phyloP scores from a whole-genome alignment of 2,329 filamentous ascomycete species.

The Penicillium sp. region DNA sequence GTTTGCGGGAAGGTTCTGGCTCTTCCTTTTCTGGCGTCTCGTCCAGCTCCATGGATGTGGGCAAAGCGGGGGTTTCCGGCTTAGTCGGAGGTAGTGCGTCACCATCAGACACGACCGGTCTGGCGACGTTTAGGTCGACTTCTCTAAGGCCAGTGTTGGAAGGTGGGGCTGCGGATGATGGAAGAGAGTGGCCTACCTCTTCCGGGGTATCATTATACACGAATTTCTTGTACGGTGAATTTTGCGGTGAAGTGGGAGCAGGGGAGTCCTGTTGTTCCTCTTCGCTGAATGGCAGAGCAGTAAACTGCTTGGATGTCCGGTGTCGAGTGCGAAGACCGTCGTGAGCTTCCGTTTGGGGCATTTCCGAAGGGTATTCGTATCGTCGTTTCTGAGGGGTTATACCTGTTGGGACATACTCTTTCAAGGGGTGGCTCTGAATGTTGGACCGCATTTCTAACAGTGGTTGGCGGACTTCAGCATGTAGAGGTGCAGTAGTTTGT shows the following conservation, averaged over 20 bases:
- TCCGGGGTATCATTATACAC: constrained; percentile 51
- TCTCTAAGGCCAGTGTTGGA: constrained; percentile 49
- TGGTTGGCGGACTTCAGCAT: constrained; percentile 61
- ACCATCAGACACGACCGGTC: constrained; percentile 24
- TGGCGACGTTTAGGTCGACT: constrained; percentile 50
- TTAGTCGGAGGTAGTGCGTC: constrained; percentile 11
- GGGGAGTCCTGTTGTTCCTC: constrained; percentile 21
- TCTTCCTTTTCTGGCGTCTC: constrained; percentile 21
- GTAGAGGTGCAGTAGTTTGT: constrained; percentile 60
- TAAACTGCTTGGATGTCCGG: constrained; percentile 40
- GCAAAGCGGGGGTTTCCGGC: constrained; percentile 8
- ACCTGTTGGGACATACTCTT: constrained; percentile 82
- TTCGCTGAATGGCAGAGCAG: constrained; percentile 30
- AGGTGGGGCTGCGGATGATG: constrained; percentile 27
- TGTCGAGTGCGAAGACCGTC: constrained; percentile 55
- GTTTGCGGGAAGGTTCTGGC: constrained; percentile 25
- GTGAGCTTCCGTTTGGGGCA: constrained; percentile 72
- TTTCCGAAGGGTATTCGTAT: constrained; percentile 74
- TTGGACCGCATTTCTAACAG: constrained; percentile 68
- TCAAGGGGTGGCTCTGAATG: constrained; percentile 62
- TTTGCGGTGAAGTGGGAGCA: constrained; percentile 23
- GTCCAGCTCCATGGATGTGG: constrained; percentile 8
- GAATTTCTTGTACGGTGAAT: constrained; percentile 50
- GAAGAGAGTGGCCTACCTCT: constrained; percentile 34
- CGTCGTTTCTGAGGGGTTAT: constrained; percentile 76